These are phyloP conservation scores for Thermomyces lanuginosus DNA, from an alignment of 2,329 filamentous ascomycete genomes.

Conservation along the genomic window DNA sequence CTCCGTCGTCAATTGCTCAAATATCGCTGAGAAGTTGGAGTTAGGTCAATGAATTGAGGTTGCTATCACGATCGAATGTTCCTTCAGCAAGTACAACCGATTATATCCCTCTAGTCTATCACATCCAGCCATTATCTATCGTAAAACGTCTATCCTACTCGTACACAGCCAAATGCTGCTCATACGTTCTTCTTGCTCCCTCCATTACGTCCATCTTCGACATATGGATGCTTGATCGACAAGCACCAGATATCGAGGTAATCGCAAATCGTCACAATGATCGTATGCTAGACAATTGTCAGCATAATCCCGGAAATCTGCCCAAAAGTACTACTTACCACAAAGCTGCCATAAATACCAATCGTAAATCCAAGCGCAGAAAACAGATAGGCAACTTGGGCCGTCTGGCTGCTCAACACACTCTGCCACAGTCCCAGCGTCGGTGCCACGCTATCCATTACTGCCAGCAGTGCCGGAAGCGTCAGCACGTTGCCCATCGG, in stretches of 20 bases:
- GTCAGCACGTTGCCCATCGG: constrained; percentile 80
- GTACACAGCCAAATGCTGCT: too few species aligned
- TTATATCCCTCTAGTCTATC: too few species aligned
- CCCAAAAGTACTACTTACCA: constrained; percentile 34
- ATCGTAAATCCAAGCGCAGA: constrained; percentile 67
- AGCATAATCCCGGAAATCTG: constrained; percentile 3
- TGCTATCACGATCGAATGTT: too few species aligned
- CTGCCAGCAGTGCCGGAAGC: constrained; percentile 59
- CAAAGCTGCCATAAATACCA: constrained; percentile 93
- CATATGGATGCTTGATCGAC: constrained; percentile 73
- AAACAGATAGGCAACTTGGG: constrained; percentile 85
- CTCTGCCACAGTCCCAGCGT: constrained; percentile 52
- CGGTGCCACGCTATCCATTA: constrained; percentile 67
- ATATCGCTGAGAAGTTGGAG: too few species aligned
- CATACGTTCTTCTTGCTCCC: too few species aligned
- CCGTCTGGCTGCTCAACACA: constrained; percentile 56
- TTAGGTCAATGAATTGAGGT: too few species aligned
- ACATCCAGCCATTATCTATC: too few species aligned
- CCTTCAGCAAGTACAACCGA: too few species aligned
- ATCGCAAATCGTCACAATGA: constrained; percentile 95
- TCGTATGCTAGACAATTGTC: constrained; percentile 45
- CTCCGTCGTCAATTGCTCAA: too few species aligned
- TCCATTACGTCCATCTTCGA: too few species aligned
- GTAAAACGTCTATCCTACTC: too few species aligned
- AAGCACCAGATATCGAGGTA: constrained; percentile 97